Evolutionary conservation across 2,329 filamentous ascomycete genomes (phyloP), one percentile per base, ranked within the genome.

Genomic region (Macroventuria anomochaeta): DNA sequence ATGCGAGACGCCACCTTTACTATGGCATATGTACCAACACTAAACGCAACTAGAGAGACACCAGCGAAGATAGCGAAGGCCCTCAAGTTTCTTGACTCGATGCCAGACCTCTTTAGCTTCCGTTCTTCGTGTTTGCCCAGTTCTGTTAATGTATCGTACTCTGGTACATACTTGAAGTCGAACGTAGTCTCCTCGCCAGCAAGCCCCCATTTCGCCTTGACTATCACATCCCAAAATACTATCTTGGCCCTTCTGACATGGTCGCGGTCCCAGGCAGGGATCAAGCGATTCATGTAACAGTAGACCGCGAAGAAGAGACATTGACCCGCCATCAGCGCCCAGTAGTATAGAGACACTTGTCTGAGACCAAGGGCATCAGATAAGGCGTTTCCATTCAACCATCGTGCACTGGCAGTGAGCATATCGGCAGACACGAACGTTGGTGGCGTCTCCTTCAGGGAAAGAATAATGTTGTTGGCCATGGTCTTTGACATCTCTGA

Each of bases 401-500:
- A 89, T 53, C 88, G 81, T 5, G 85, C 84, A 67, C 84, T 83
- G 0, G 88, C 89, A 42, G 84, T 80, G 46, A 93, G 79, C 69
- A 91, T 90, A 39, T 85, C 83, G 5, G 82, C 80, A 1, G 85
- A 87, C 0, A 87, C 81, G 60, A 85, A 87, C 0, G 84, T 80
- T 0, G 90, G 90, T 0, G 88, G 83, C 33, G 85, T 83, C 42
- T 81, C 79, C 62, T 87, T 81, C n/a, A 93, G 78, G 3, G 83
- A 83, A 3, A 83, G 80, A 61, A 93, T 86, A 64, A 93, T 88
- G 67, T 93, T 93, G 71, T 88, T 88, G 3, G 88, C 88, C 21
- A 93, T 79, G 6, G 87, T 78, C 38, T 80, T 80, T 0, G 84
- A 87, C 17, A 82, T 88, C 0, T 80, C 74, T 0, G 84, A 86